Evolutionary conservation across 768 basidiomycete genomes (phyloP).

Genomic region (Panaeolus cyanescens): DNA sequence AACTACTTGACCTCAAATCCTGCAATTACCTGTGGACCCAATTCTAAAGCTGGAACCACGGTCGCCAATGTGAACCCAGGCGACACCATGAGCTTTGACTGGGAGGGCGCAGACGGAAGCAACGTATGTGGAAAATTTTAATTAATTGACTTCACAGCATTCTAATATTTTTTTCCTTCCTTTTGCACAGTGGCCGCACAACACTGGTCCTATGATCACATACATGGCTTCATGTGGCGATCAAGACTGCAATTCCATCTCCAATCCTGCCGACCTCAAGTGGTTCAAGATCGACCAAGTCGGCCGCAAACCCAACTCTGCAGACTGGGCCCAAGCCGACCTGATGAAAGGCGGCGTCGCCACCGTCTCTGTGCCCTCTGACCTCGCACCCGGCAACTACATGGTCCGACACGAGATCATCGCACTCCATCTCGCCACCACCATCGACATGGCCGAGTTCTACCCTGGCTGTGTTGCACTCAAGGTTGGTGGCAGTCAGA

Average conservation of each 20-base stretch:
- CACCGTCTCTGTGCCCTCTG: conserved; percentile 46
- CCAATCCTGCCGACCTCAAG: conserved; percentile 50
- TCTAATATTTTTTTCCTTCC: background rate
- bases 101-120: conserved; percentile 48
- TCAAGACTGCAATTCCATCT: conserved; percentile 55
- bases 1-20: conserved; percentile 58
- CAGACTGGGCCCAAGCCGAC: conserved; percentile 53
- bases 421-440: conserved; percentile 65
- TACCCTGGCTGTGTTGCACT: conserved; percentile 74
- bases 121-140: conserved; percentile 27
- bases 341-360: conserved; percentile 45
- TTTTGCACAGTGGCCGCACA: conserved; percentile 40
- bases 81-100: conserved; percentile 53
- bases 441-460: conserved; percentile 71
- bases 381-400: conserved; percentile 70
- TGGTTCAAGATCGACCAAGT: conserved; percentile 77
- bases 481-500: conserved; percentile 53
- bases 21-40: conserved; percentile 60
- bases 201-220: conserved; percentile 68
- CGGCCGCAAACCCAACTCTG: conserved; percentile 39
- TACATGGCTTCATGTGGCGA: conserved; percentile 67
- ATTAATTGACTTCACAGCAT: background rate
- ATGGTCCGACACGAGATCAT: conserved; percentile 81
- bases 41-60: conserved; percentile 47
- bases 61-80: conserved; percentile 63